These are phyloP conservation scores for Plasmodium vivax DNA, from an alignment of 169 alveolate genomes.

Conservation along the genomic window DNA sequence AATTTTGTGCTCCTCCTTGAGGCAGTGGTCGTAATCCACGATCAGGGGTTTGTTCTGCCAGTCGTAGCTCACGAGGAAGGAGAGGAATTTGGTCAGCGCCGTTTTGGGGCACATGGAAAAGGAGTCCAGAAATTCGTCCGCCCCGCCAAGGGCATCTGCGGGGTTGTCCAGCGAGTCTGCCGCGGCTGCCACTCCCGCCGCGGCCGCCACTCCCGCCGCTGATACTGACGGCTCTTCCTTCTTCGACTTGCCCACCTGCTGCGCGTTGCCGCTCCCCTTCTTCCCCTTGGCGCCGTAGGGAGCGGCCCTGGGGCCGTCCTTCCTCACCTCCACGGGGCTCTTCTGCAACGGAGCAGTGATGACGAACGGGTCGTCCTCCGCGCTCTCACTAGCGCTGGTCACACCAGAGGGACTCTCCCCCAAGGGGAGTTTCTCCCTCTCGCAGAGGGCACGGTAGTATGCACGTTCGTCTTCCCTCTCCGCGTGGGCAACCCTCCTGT, in stretches of 20 bases:
- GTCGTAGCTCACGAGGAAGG: constrained; percentile 15
- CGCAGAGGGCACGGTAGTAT: background rate
- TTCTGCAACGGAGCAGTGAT: background rate
- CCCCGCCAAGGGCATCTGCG: background rate
- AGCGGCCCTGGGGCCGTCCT: background rate
- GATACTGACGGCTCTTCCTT: background rate
- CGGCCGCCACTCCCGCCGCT: too few species aligned
- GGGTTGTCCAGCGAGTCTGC: background rate
- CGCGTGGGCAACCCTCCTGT: background rate
- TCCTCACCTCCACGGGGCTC: background rate
- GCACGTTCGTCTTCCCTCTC: background rate
- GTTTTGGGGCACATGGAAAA: constrained; percentile 44
- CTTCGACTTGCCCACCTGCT: background rate
- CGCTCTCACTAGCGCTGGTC: background rate
- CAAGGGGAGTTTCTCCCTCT: background rate
- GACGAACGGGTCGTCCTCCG: background rate
- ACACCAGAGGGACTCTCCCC: background rate
- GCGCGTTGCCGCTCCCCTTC: background rate
- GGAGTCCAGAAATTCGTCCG: constrained; percentile 6
- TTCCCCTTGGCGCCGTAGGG: background rate
- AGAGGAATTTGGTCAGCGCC: constrained; percentile 11
- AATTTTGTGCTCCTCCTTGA: constrained; percentile 31
- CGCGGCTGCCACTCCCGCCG: too few species aligned
- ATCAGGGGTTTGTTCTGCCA: constrained; percentile 38
- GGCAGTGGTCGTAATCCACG: constrained; percentile 13